Conservation (phyloP, 805 yeast genomes). For the Ogataea dorogensis region DNA sequence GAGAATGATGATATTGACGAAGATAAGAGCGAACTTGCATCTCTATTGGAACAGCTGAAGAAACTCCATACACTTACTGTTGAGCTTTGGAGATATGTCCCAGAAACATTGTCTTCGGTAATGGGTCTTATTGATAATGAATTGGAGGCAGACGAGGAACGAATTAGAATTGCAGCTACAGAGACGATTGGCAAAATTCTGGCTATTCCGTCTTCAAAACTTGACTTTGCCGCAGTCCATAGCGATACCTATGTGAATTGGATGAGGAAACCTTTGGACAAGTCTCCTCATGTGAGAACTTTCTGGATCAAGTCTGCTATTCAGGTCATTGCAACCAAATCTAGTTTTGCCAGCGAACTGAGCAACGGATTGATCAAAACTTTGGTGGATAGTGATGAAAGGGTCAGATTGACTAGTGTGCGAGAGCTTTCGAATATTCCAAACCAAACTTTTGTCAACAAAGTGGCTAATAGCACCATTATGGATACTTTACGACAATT, state of each 20-base stretch:
- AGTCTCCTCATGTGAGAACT: constrained; percentile 59
- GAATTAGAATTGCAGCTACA: constrained; percentile 66
- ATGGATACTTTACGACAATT: constrained; percentile 58
- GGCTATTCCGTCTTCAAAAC: constrained; percentile 43
- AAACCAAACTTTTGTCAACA: constrained; percentile 44
- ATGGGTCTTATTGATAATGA: constrained; percentile 82
- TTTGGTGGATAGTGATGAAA: constrained; percentile 71
- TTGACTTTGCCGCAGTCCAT: constrained; percentile 59
- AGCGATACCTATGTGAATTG: constrained; percentile 64
- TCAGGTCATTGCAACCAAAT: constrained; percentile 42
- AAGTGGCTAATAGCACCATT: constrained; percentile 45
- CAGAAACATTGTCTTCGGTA: constrained; percentile 69
- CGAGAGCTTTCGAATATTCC: constrained; percentile 48
- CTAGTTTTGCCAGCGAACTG: constrained; percentile 50
- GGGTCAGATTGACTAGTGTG: constrained; percentile 65
- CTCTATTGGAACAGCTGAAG: constrained; percentile 41
- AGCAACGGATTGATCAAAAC: constrained; percentile 62
- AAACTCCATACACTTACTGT: constrained; percentile 63
- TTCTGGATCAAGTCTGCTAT: constrained; percentile 68
- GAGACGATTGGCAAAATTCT: constrained; percentile 69
- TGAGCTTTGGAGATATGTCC: constrained; percentile 74
- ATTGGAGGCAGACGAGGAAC: constrained; percentile 64
- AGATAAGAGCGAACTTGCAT: constrained; percentile 16
- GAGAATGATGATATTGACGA: constrained; percentile 27
- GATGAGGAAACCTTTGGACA: constrained; percentile 74